Base-by-base conservation (phyloP, 805 yeast genomes). In the Sungouiella thailandica region DNA sequence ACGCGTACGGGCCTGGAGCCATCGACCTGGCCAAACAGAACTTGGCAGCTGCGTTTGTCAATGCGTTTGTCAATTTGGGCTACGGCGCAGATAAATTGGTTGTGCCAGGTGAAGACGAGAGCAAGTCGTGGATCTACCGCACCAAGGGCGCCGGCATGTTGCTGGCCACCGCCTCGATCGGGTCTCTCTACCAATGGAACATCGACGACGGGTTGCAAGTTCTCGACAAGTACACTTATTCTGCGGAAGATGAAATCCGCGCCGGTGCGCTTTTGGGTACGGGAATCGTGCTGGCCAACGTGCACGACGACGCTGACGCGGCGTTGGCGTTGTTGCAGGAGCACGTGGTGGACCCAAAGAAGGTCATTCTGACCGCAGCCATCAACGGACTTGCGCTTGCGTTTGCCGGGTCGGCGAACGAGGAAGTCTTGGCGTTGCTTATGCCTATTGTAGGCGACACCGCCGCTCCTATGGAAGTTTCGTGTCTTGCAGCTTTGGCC, bases 241-340 rank as follows among this genome's bases (percentile, higher is more conserved):
- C 95, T 4, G 74, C 80, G 12, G 95, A 88, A 49, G 81, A 78
- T 38, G 90, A 86, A 52, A 77, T 89, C 46, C 87, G 87, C 63
- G 96, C 97, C 5, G 99, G 99, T 62, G 96, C 98, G 4, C 70
- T 93, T 38, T 72, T 93, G 46, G 99, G 97, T 58, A 86, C 87
- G 60, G 98, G 97, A 58, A 74, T 93, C 30, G 80, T 87, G 5
- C 85, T 95, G 18, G 73, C 94, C 15, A 94, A 95, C 60, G 90
- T 93, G 35, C 96, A 86, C 60, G 96, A 90, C 55, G 98, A 90
- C 42, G 86, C 89, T 27, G 97, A 88, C 44, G 90, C 97, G 2
- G 90, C 97, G 5, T 70, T 86, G 41, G 79, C 95, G 18, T 65
- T 93, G 46, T 72, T 93, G 43, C 87, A 80, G 58, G 97, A 90